phyloP scores from a whole-genome alignment of 192 early-diverging fungal species.

The Backusella liffmaniae region DNA sequence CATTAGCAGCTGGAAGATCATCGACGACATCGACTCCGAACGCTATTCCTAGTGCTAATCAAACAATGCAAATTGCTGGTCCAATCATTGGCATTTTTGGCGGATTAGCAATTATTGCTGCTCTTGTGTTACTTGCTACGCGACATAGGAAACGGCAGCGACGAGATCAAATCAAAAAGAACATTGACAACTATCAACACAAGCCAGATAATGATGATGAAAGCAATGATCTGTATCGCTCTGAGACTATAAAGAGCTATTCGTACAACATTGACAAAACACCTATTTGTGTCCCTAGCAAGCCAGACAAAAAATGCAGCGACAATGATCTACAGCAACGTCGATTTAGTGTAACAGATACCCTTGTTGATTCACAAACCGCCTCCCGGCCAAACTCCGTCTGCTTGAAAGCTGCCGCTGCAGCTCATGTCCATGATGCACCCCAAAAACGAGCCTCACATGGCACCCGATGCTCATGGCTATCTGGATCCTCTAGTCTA shows the following conservation, averaged over 20 bases:
- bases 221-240: neutral
- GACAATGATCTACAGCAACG: neutral
- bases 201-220: neutral
- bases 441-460: neutral
- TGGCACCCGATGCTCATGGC: neutral
- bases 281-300: neutral
- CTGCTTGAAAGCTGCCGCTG: neutral
- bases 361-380: neutral
- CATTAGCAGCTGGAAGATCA: neutral
- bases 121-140: neutral
- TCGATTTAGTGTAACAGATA: neutral
- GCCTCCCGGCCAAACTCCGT: constrained; percentile 5
- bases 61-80: constrained; percentile 8
- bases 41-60: neutral
- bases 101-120: neutral
- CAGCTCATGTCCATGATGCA: neutral
- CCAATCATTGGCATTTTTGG: constrained; percentile 4
- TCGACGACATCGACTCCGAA: neutral
- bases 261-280: neutral
- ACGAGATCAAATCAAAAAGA: neutral
- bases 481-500: neutral
- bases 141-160: neutral
- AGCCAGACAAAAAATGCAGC: neutral
- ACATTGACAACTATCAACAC: neutral
- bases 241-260: neutral